A percentile compares a stretch with the other conserved stretches of the same genome.
Conservation (phyloP, 371 early-diverging fungal genomes). For the Nosema muscidifuracis region DNA sequence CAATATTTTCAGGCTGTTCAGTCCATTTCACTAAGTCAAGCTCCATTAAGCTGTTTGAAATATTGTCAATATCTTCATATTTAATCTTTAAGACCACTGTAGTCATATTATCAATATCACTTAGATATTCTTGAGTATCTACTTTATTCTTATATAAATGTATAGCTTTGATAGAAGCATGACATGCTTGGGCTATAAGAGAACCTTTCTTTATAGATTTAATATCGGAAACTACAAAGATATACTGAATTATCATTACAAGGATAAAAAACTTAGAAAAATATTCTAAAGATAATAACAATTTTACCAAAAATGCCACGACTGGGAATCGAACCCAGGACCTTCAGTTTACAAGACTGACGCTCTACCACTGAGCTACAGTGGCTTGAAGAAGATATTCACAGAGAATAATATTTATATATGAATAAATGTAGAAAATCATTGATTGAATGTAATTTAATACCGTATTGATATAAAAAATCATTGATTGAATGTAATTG, state of each 20-base stretch:
- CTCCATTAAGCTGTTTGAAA: conserved; percentile 1
- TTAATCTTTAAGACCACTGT: conserved; percentile 50
- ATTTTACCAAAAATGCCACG: conserved; percentile 41
- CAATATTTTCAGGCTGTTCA: conserved; percentile 59
- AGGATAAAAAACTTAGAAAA: not conserved
- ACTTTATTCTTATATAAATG: conserved; percentile 7
- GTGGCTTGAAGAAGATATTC: conserved; percentile 38
- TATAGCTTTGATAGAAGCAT: conserved; percentile 37
- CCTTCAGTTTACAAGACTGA: conserved; percentile 50
- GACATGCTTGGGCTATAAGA: conserved; percentile 58
- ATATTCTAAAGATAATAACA: not conserved
- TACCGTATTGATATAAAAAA: no score
- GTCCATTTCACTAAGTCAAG: conserved; percentile 50
- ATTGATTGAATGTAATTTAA: no score
- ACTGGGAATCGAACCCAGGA: conserved; percentile 55
- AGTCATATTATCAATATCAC: conserved; percentile 27
- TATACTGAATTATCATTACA: conserved; percentile 40
- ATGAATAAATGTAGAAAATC: no score
- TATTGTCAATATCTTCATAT: conserved; percentile 29
- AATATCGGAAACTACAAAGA: conserved; percentile 48
- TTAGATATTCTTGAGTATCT: conserved; percentile 38
- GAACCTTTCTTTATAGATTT: conserved; percentile 45
- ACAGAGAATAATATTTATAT: no score
- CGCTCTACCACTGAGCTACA: conserved; percentile 60
- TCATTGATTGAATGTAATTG: no score